Conservation (phyloP, 805 yeast species). For the Cyberlindnera nakhonratchasimensis region DNA sequence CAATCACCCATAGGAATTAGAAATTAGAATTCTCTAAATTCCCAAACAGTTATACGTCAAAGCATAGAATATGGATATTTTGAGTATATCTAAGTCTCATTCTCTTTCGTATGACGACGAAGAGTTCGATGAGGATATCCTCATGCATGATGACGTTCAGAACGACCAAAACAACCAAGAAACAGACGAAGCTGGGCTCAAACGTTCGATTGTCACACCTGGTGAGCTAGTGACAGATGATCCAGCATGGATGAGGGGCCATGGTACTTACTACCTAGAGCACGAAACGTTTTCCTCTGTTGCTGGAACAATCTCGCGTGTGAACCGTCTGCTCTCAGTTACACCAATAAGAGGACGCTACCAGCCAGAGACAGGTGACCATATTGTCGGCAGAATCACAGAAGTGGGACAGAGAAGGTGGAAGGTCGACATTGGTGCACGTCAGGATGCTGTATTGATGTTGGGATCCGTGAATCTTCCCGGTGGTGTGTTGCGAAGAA, state of each 20-base stretch:
- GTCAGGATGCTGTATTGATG: slow-evolving; percentile 87
- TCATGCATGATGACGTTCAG: slow-evolving; percentile 16
- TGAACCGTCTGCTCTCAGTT: slow-evolving; percentile 82
- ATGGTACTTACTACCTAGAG: slow-evolving; percentile 82
- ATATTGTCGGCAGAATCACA: slow-evolving; percentile 86
- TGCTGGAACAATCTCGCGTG: slow-evolving; percentile 85
- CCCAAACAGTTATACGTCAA: too few species aligned
- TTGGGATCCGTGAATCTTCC: slow-evolving; percentile 95
- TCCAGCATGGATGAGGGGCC: slow-evolving; percentile 98
- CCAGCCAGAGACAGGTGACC: slow-evolving; percentile 95
- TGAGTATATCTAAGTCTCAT: slow-evolving; percentile 20
- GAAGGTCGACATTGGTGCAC: slow-evolving; percentile 97
- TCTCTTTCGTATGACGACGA: slow-evolving; percentile 15
- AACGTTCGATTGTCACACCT: slow-evolving; percentile 70
- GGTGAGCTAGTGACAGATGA: slow-evolving; percentile 97
- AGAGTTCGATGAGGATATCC: slow-evolving; percentile 38
- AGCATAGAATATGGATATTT: slow-evolving; percentile 13
- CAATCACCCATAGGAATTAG: background rate
- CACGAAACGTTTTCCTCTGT: slow-evolving; percentile 84
- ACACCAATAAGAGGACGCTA: slow-evolving; percentile 84
- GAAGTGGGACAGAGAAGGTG: slow-evolving; percentile 94
- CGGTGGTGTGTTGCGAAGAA: slow-evolving; percentile 93
- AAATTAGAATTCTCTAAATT: background rate
- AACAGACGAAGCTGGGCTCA: slow-evolving; percentile 29
- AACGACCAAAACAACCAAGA: slow-evolving; percentile 26